phyloP scores from a whole-genome alignment of 2,329 filamentous ascomycete species.

The Lachnellula suecica region DNA sequence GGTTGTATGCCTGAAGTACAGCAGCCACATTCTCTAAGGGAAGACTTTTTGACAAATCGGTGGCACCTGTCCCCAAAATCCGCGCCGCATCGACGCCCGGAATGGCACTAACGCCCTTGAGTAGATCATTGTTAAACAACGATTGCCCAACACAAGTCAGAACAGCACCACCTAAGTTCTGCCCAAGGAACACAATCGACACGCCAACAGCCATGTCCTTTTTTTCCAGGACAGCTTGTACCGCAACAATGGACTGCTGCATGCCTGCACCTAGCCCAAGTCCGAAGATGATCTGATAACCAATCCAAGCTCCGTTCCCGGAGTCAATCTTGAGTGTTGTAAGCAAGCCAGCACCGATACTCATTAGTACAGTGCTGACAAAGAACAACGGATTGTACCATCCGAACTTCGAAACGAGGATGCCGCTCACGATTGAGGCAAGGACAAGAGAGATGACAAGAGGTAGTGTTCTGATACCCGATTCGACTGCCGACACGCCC shows the following conservation, averaged over 20 bases:
- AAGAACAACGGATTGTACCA: slow-evolving; percentile 27
- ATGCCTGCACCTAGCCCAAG: slow-evolving; percentile 43
- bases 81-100: slow-evolving; percentile 7
- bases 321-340: slow-evolving; percentile 39
- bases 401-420: slow-evolving; percentile 27
- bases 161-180: neutral
- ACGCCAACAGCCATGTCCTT: slow-evolving; percentile 49
- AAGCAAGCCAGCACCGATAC: slow-evolving; percentile 9
- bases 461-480: slow-evolving; percentile 7
- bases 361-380: neutral
- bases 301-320: slow-evolving; percentile 43
- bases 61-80: slow-evolving; percentile 42
- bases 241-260: slow-evolving; percentile 47
- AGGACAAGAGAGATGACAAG: slow-evolving; percentile 20
- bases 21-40: slow-evolving; percentile 37
- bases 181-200: neutral
- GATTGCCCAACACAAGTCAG: neutral
- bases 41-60: slow-evolving; percentile 46
- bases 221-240: slow-evolving; percentile 43
- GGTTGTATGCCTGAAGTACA: slow-evolving; percentile 59
- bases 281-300: slow-evolving; percentile 48
- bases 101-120: neutral
- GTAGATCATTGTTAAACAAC: neutral
- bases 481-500: neutral
- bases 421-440: slow-evolving; percentile 25